Evolutionary conservation across 148 eudicot genomes (phyloP), one percentile per base, ranked within the genome.

Genomic region (Vaccinium macrocarpon): DNA sequence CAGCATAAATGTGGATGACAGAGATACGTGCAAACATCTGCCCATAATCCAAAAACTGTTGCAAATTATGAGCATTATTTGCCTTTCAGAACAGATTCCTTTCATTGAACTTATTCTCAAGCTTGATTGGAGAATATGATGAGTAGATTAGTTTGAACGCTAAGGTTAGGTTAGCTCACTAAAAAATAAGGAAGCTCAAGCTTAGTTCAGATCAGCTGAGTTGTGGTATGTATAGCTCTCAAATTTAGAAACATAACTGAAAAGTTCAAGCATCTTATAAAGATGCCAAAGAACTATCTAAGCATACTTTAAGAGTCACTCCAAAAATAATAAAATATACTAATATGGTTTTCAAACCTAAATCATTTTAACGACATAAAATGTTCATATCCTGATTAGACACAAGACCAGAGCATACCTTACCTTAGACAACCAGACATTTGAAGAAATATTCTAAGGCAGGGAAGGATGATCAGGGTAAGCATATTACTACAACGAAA

Each of bases 31-130:
- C 4, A 49, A 52, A 23, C 1, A 76, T 11, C 80, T 50, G 32
- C 27, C 15, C 51, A 73, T 19, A 73, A 48, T n/a, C 79, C 53
- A 49, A 42, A 42, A 42, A 49, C 53, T 49, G 56, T 16, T n/a
- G 78, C 55, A 76, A 66, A 19, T 76, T 49, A 76, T 2, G 56
- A 49, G 14, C 25, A 76, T 76, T 21, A 76, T 76, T 21, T 0
- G 27, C 70, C 19, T 18, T 19, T 57, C 10, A 48, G 81, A 79
- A 79, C 81, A 56, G 49, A 79, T 79, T 79, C 64, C 81, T 55
- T 56, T 21, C 42, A 38, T 56, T 14, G n/a, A 13, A 53, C 70
- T 56, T 18, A 32, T 35, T 57, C 49, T 18, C 70, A 79, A 38
- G 70, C 68, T 55, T 56, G 15, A 32, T 35, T 79, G 50, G 25